Percentiles rank a stretch among this genome's conserved stretches.
Evolutionary conservation across 1,139 yeast genomes (phyloP).

Genomic region (Blastobotrys elegans): DNA sequence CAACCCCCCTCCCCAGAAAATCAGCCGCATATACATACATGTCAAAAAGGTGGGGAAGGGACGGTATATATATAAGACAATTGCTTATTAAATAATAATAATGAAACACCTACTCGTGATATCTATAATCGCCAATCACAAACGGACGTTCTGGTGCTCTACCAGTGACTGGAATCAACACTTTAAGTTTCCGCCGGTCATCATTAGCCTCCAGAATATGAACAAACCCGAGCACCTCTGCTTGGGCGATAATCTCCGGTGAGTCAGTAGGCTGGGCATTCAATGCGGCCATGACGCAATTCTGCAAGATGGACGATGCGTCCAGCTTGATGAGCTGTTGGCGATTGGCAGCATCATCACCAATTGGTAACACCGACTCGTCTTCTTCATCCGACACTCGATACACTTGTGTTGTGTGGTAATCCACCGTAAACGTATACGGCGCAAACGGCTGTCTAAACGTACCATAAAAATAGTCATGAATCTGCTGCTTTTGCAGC

Average conservation of each 20-base stretch:
- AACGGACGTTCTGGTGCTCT: constrained; percentile 67
- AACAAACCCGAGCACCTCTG: constrained; percentile 64
- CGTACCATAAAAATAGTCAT: constrained; percentile 87
- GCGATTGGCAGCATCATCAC: constrained; percentile 21
- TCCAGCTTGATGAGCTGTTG: constrained; percentile 38
- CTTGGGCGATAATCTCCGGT: constrained; percentile 46
- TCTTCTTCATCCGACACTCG: constrained; percentile 41
- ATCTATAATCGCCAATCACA: constrained; percentile 62
- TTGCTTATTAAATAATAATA: neutral
- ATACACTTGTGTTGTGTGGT: constrained; percentile 46
- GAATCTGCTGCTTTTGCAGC: constrained; percentile 68
- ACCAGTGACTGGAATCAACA: constrained; percentile 85
- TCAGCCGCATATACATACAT: too few relatives aligned
- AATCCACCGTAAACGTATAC: constrained; percentile 53
- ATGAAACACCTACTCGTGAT: constrained; percentile 48
- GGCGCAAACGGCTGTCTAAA: constrained; percentile 70
- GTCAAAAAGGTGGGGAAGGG: neutral
- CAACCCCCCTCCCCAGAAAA: too few relatives aligned
- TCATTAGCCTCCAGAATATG: constrained; percentile 61
- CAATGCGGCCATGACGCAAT: constrained; percentile 67
- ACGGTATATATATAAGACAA: constrained; percentile 40
- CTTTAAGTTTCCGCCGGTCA: constrained; percentile 59
- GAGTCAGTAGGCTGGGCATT: constrained; percentile 53
- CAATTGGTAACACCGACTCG: constrained; percentile 37
- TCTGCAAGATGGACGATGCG: constrained; percentile 58